phyloP scores from a whole-genome alignment of 306 rosid genomes.

The Glycine tomentella region DNA sequence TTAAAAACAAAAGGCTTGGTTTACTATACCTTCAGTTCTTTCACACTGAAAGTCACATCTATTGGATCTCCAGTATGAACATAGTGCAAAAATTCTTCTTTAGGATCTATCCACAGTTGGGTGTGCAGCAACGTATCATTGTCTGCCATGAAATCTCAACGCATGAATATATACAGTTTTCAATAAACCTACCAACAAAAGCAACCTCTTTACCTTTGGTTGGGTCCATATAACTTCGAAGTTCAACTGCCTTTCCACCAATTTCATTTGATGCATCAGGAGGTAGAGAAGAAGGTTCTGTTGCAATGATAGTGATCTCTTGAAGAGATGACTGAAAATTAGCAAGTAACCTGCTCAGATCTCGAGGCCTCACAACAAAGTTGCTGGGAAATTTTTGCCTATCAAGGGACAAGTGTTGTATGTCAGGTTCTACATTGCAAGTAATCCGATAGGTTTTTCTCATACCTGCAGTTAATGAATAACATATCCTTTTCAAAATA shows the following conservation, averaged over 20 bases:
- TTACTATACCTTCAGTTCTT: too few species aligned
- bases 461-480: conserved; percentile 70
- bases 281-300: conserved; percentile 78
- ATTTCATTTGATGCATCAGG: conserved; percentile 77
- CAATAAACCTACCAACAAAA: conserved; percentile 36
- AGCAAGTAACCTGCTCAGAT: conserved; percentile 82
- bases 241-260: conserved; percentile 95
- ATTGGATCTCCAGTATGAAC: too few species aligned
- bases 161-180: conserved; percentile 40
- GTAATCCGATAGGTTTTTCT: conserved; percentile 83
- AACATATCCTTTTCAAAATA: conserved; percentile 11
- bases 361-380: conserved; percentile 89
- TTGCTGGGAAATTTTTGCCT: conserved; percentile 78
- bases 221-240: conserved; percentile 93
- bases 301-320: conserved; percentile 90
- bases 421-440: conserved; percentile 91
- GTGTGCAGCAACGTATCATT: conserved; percentile 83
- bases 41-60: too few species aligned
- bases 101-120: conserved; percentile 97
- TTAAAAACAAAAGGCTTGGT: too few species aligned
- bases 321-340: conserved; percentile 96
- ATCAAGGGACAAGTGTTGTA: conserved; percentile 89
- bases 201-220: conserved; percentile 70
- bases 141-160: conserved; percentile 59
- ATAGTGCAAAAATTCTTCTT: conserved; percentile 25